These are phyloP conservation scores for Aristolochia californica DNA, from an alignment of 164 flowering plant species.

Conservation along the genomic window DNA sequence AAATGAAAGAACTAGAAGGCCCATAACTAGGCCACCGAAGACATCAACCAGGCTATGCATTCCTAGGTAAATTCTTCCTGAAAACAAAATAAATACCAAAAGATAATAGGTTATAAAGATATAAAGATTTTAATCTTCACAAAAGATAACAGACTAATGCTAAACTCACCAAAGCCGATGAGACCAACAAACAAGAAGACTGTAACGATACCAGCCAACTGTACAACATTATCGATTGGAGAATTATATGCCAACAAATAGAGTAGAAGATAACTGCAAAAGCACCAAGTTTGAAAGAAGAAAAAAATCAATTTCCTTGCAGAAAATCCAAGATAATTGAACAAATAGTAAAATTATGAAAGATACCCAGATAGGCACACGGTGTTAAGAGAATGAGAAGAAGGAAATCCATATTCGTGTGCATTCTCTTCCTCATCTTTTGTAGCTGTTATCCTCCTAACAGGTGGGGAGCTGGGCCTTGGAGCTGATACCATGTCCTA, in stretches of 20 bases:
- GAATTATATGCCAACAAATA: slow-evolving; percentile 33
- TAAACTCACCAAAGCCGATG: slow-evolving; percentile 50
- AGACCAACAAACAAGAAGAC: slow-evolving; percentile 55
- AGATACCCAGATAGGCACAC: slow-evolving; percentile 90
- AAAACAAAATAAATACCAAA: slow-evolving; percentile 8
- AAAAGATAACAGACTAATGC: background rate
- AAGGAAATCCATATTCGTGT: slow-evolving; percentile 93
- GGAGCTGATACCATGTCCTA: slow-evolving; percentile 95
- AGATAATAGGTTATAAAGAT: slow-evolving; percentile 3
- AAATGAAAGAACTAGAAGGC: slow-evolving; percentile 50
- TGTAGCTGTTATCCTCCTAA: slow-evolving; percentile 75
- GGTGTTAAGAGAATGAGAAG: slow-evolving; percentile 96
- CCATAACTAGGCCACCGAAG: slow-evolving; percentile 61
- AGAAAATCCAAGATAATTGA: background rate
- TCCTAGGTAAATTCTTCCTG: slow-evolving; percentile 97
- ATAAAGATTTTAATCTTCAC: background rate
- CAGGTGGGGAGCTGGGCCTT: slow-evolving; percentile 83
- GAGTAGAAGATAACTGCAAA: slow-evolving; percentile 49
- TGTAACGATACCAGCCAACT: slow-evolving; percentile 25
- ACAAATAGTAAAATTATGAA: background rate
- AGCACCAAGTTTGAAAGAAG: slow-evolving; percentile 2
- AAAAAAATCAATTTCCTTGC: background rate
- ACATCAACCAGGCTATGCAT: slow-evolving; percentile 92
- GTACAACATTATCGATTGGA: slow-evolving; percentile 16
- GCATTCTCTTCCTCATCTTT: slow-evolving; percentile 93